Conservation (phyloP, 257 asterid genomes). For the Solanum pinnatisectum region DNA sequence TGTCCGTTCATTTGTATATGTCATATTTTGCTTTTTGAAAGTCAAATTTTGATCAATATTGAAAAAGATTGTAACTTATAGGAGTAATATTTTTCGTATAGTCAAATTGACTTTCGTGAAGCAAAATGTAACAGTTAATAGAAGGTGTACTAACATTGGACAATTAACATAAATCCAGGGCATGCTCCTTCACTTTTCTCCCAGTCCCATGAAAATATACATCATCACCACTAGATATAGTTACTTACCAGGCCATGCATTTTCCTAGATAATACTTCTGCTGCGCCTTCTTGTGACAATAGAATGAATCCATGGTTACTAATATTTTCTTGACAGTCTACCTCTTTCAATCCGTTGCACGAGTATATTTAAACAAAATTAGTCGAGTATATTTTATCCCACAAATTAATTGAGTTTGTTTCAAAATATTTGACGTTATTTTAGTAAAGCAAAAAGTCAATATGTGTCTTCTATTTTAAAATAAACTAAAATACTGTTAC, state of each 20-base stretch:
- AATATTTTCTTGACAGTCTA: background rate
- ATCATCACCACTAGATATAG: background rate
- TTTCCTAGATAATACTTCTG: background rate
- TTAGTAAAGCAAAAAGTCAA: background rate
- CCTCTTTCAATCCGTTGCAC: background rate
- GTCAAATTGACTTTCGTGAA: no score
- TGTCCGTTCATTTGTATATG: no score
- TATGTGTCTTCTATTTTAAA: background rate
- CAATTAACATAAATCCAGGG: conserved; percentile 21
- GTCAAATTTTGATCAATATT: no score
- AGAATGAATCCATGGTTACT: background rate
- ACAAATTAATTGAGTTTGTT: background rate
- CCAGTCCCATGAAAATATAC: background rate
- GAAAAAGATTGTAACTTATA: no score
- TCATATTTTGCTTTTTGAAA: no score
- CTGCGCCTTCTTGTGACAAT: background rate
- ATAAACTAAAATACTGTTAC: background rate
- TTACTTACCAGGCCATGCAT: background rate
- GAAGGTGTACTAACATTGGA: background rate
- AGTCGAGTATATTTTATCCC: background rate
- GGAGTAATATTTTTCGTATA: no score
- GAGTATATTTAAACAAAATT: background rate
- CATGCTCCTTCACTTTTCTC: conserved; percentile 27
- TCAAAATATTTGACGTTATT: background rate
- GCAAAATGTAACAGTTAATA: background rate